Base-by-base conservation (phyloP, 2,329 filamentous ascomycete species). In the Emmonsiellopsis sp. region DNA sequence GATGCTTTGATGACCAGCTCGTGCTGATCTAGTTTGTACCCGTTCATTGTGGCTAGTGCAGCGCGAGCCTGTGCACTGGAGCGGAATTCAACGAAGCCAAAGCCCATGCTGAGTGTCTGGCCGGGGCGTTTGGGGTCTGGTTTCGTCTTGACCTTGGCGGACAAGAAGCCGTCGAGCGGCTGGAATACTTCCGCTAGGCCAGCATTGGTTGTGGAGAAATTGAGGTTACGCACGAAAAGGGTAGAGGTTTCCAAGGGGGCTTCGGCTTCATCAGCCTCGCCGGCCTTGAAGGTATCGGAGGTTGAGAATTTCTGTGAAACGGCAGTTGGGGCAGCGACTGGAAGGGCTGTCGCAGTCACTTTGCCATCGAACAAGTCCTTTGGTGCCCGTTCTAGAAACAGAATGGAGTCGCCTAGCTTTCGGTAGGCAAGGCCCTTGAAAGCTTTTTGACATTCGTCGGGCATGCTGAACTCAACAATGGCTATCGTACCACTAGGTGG, bases 301-400 rank as follows among this genome's bases (percentile, higher is more conserved):
- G 68, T 71, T 39, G 65, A 71, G 60, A 71, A 72, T 42, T 68
- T 69, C 60, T 72, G 68, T n/a, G 65, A 61, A 45, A 69, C 61
- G 55, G 58, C 62, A 51, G 66, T 67, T 8, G 62, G 57, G 55
- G 68, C 66, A 1, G 60, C 57, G 5, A 61, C 55, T 42, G 63
- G 55, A 42, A 65, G 59, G 53, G 67, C 61, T 44, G 70, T 57
- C 57, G 61, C 58, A 60, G 61, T 66, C 63, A 65, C 59, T 51
- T 67, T 57, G 40, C 54, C 57, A 45, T 72, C 68, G 52, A 97
- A 93, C 31, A 98, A 69, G 64, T 89, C 81, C 66, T 86, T 88
- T 0, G 93, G 93, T 6, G 87, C 94, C 69, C 94, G 96, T 68
- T 98, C 93, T 49, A 98, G 76, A 67, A 95, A 96, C 42, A 98